Evolutionary conservation across 768 basidiomycete genomes (phyloP).

Genomic region (Serendipita sp.): DNA sequence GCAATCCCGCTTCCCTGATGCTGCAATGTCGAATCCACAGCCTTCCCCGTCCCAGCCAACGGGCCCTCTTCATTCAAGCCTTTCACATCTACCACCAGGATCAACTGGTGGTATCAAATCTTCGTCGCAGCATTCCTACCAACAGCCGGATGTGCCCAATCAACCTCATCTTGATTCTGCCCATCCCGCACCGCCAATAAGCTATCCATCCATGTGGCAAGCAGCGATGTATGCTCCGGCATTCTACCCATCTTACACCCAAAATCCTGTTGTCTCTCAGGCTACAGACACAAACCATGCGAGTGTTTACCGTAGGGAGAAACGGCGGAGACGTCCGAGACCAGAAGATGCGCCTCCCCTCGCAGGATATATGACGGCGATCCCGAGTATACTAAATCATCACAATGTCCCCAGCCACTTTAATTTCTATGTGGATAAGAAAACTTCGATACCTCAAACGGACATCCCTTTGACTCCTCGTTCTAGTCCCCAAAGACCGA

Average conservation of each 20-base stretch:
- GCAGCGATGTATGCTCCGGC: not conserved
- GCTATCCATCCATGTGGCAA: not conserved
- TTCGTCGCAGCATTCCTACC: no score
- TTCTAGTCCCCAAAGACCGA: not conserved
- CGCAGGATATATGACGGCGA: not conserved
- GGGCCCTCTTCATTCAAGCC: not conserved
- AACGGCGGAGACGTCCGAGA: not conserved
- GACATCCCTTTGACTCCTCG: no score
- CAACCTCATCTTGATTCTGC: no score
- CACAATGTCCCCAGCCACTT: not conserved
- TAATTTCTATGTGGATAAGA: not conserved
- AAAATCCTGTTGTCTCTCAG: not conserved
- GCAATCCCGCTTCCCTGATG: constrained; percentile 16
- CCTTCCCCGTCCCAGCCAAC: constrained; percentile 23
- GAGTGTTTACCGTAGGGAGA: not conserved
- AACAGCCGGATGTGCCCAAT: no score
- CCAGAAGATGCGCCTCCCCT: not conserved
- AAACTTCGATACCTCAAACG: not conserved
- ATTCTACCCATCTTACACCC: not conserved
- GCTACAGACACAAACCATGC: not conserved
- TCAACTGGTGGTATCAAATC: no score
- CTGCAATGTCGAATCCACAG: constrained; percentile 22
- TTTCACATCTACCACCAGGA: no score
- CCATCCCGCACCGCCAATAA: not conserved
- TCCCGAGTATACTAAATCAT: not conserved